phyloP scores from a whole-genome alignment of 2,329 filamentous ascomycete species.

The Colletotrichum echinochloae region DNA sequence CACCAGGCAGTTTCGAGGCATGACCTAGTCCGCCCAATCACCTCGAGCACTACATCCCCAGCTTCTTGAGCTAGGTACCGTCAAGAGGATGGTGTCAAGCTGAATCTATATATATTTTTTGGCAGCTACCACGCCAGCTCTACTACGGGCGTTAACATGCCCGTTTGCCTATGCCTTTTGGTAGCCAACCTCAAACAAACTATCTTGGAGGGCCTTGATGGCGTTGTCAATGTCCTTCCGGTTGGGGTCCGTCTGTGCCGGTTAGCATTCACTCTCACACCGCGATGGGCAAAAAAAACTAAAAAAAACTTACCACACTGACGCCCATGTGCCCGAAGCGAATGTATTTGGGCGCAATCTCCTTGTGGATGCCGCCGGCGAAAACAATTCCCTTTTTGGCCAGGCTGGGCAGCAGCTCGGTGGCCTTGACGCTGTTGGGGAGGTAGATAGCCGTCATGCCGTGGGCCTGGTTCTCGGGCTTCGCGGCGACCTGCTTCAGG shows the following conservation, averaged over 20 bases:
- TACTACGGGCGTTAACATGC: background rate
- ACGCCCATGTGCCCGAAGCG: constrained; percentile 99
- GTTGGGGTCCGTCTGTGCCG: constrained; percentile 74
- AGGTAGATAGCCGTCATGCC: constrained; percentile 99
- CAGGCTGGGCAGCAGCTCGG: constrained; percentile 87
- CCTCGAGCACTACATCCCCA: background rate
- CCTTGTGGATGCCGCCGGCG: constrained; percentile 94
- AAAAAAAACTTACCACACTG: constrained; percentile 73
- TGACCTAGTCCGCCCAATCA: background rate
- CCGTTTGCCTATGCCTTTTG: constrained; percentile 55
- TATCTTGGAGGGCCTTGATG: constrained; percentile 79
- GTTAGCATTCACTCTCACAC: constrained; percentile 41
- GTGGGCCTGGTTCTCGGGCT: constrained; percentile 92
- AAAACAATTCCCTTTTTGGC: constrained; percentile 91
- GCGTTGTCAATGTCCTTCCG: constrained; percentile 88
- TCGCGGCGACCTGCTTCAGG: constrained; percentile 85
- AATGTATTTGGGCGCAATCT: constrained; percentile 93
- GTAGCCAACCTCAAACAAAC: constrained; percentile 79
- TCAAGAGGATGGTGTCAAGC: background rate
- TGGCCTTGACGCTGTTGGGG: constrained; percentile 82
- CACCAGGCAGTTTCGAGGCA: background rate
- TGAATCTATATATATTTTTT: background rate
- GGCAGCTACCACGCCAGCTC: background rate
- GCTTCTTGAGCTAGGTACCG: background rate
- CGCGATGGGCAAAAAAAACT: constrained; percentile 51